Conservation (phyloP, 106 monocot species). For the Allium sativum region DNA sequence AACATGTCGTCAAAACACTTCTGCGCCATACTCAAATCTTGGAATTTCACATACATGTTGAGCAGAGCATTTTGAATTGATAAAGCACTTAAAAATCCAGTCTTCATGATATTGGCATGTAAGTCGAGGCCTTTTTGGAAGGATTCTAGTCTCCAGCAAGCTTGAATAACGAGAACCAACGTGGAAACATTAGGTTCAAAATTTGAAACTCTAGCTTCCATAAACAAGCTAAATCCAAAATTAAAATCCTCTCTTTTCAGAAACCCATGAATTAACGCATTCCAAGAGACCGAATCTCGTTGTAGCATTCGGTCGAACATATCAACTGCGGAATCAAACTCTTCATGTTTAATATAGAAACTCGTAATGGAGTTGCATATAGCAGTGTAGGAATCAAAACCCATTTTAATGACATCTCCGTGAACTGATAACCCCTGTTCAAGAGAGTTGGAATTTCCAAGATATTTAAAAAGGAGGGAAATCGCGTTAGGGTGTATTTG, state of each 20-base stretch:
- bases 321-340: slow-evolving; percentile 25
- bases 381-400: slow-evolving; percentile 25
- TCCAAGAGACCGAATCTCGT: slow-evolving; percentile 78
- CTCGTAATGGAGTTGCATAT: slow-evolving; percentile 55
- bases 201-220: slow-evolving; percentile 22
- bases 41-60: slow-evolving; percentile 33
- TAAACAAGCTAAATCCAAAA: slow-evolving; percentile 31
- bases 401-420: slow-evolving; percentile 46
- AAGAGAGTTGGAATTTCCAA: slow-evolving; percentile 18
- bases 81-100: slow-evolving; percentile 21
- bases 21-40: slow-evolving; percentile 28
- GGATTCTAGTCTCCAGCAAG: slow-evolving; percentile 53
- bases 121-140: slow-evolving; percentile 18
- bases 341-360: slow-evolving; percentile 53
- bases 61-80: slow-evolving; percentile 53
- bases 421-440: slow-evolving; percentile 35
- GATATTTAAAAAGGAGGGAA: slow-evolving; percentile 45
- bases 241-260: slow-evolving; percentile 17
- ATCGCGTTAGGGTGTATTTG: slow-evolving; percentile 16
- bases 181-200: slow-evolving; percentile 52
- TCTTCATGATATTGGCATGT: slow-evolving; percentile 40
- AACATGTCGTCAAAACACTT: slow-evolving; percentile 63
- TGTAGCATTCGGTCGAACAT: slow-evolving; percentile 31
- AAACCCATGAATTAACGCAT: slow-evolving; percentile 53
- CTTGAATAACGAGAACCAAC: slow-evolving; percentile 55